A percentile compares a stretch with the other conserved stretches of the same genome.
Conservation (phyloP, 2,329 filamentous ascomycete genomes). For the Neocatenulostroma microsporum region DNA sequence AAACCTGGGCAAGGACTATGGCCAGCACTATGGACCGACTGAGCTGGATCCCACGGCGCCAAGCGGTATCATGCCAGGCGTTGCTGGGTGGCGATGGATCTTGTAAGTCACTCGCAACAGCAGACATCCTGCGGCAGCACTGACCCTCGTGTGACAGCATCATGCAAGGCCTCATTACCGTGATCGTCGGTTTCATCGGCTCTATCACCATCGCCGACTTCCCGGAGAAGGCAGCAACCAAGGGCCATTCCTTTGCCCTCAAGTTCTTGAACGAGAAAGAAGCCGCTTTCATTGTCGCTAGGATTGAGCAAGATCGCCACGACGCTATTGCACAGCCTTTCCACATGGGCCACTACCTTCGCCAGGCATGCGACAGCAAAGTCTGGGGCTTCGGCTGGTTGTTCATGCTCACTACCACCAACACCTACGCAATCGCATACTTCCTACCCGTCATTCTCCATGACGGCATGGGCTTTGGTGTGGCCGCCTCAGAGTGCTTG, state of each 20-base stretch:
- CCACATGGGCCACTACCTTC: slow-evolving; percentile 29
- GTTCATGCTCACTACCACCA: slow-evolving; percentile 52
- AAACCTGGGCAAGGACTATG: slow-evolving; percentile 23
- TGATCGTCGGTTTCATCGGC: slow-evolving; percentile 32
- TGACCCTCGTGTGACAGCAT: slow-evolving; percentile 19
- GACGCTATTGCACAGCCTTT: slow-evolving; percentile 46
- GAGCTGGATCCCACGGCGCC: slow-evolving; percentile 18
- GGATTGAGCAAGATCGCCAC: slow-evolving; percentile 46
- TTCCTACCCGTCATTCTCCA: slow-evolving; percentile 33
- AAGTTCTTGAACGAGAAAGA: slow-evolving; percentile 42
- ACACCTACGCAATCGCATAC: slow-evolving; percentile 29
- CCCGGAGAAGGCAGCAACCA: slow-evolving; percentile 33
- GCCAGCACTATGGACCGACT: slow-evolving; percentile 28
- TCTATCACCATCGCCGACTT: slow-evolving; percentile 42
- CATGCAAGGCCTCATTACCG: slow-evolving; percentile 37
- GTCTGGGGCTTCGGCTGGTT: slow-evolving; percentile 49
- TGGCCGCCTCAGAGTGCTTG: slow-evolving; percentile 25
- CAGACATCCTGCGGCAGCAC: slow-evolving; percentile 23
- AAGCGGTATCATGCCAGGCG: slow-evolving; percentile 26
- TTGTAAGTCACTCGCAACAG: slow-evolving; percentile 27
- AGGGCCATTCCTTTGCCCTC: slow-evolving; percentile 25
- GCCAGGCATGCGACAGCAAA: slow-evolving; percentile 41
- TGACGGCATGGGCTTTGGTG: slow-evolving; percentile 28
- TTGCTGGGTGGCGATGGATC: slow-evolving; percentile 41
- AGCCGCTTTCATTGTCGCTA: slow-evolving; percentile 42